Evolutionary conservation across 2,329 filamentous ascomycete species (phyloP).

Genomic region (Paecilomyces fulvus): DNA sequence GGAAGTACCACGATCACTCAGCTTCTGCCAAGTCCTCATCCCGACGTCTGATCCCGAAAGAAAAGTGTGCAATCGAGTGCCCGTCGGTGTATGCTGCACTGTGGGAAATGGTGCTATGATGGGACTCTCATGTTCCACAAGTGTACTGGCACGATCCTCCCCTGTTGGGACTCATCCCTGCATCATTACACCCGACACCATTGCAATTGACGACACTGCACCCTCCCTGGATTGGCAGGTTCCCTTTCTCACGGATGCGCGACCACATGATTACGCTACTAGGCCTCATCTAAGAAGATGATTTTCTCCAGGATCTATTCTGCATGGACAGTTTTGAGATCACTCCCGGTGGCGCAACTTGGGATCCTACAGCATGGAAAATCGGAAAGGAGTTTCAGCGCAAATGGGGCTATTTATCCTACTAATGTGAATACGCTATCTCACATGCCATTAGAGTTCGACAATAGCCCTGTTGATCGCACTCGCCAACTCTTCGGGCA

Average conservation of each 20-base stretch:
- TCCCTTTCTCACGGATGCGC: constrained; percentile 30
- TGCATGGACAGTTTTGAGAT: constrained; percentile 25
- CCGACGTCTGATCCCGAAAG: not conserved
- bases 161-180: constrained; percentile 10
- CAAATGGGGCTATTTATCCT: constrained; percentile 31
- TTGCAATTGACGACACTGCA: constrained; percentile 25
- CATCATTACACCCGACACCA: constrained; percentile 23
- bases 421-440: not conserved
- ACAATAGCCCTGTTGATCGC: constrained; percentile 4
- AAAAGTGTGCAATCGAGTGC: not conserved
- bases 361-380: constrained; percentile 27
- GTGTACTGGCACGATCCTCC: constrained; percentile 15
- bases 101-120: constrained; percentile 23
- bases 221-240: constrained; percentile 28
- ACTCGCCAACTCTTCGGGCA: constrained; percentile 14
- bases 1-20: not conserved
- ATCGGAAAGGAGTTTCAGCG: constrained; percentile 23
- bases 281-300: constrained; percentile 25
- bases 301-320: constrained; percentile 26
- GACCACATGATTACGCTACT: constrained; percentile 24
- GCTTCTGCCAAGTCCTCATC: not conserved
- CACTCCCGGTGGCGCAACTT: constrained; percentile 15
- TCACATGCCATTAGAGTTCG: not conserved
- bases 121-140: constrained; percentile 18
- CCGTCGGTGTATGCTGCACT: constrained; percentile 20